phyloP scores from a whole-genome alignment of 2,329 filamentous ascomycete genomes.

The Botrytis medusae region DNA sequence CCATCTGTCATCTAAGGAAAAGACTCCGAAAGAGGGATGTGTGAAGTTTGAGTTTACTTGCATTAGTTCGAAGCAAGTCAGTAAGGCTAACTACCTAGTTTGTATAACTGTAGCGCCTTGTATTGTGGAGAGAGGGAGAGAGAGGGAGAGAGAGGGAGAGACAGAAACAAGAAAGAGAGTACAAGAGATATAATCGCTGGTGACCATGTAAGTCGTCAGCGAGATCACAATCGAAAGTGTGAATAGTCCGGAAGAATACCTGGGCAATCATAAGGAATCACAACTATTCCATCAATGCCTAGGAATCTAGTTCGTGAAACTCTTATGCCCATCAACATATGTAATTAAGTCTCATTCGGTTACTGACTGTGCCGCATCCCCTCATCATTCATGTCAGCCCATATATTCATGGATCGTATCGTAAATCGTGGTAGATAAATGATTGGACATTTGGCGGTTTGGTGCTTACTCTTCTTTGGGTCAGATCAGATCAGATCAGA shows the following conservation, averaged over 20 bases:
- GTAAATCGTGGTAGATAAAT: neutral
- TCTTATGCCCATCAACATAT: neutral
- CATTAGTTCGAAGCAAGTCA: neutral
- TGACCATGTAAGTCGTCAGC: neutral
- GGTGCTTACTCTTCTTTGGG: neutral
- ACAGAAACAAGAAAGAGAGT: neutral
- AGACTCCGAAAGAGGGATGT: neutral
- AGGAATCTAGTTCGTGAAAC: neutral
- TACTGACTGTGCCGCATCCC: neutral
- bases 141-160: neutral
- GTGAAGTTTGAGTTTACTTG: neutral
- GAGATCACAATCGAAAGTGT: neutral
- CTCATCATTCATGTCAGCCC: conserved; percentile 1
- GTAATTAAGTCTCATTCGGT: neutral
- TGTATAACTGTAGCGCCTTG: neutral
- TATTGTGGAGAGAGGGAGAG: neutral
- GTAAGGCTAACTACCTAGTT: neutral
- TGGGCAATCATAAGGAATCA: neutral
- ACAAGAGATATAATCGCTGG: neutral
- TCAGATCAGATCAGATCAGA: neutral
- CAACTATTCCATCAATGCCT: neutral
- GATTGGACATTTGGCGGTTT: neutral
- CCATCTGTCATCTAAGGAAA: neutral
- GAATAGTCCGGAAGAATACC: neutral
- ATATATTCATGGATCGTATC: neutral